Base-by-base conservation (phyloP, 192 early-diverging fungal species). In the Allomyces arbusculus region DNA sequence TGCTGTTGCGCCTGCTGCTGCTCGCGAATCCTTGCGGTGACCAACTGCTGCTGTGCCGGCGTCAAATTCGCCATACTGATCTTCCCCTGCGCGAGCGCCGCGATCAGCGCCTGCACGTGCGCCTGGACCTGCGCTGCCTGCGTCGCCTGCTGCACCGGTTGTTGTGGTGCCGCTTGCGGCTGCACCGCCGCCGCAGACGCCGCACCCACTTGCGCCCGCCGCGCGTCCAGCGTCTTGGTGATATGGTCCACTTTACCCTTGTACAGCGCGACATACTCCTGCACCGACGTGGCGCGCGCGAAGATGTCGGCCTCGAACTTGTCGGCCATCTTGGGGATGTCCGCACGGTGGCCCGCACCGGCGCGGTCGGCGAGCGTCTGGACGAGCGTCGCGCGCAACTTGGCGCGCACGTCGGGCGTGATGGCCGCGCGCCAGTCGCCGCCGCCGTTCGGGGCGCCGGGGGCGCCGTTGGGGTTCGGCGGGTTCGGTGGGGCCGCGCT, bases 391-490 rank as follows among this genome's bases (percentile, higher is more conserved):
- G 24, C 19, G 12, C 73, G 68, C 45, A 71, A 64, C 44, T 70
- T 66, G 23, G 24, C 63, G 43, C 75, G 71, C 26, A 45, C 63
- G 24, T 71, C 68, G 50, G 69, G 70, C 3, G 66, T 66, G 23
- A 76, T 28, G 3, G 64, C 7, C 20, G 70, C 23, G 24, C 72
- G 67, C 75, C 75, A 76, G 62, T 71, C 74, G 24, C 66, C 63
- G 24, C 66, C 63, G 45, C 62, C 67, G 23, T 16, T 64, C 7
- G 66, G 62, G 50, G 65, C 65, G 23, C 62, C 69, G 26, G 26
- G 26, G 33, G 33, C 4, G 33, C 5, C 33, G 33, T 7, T 7
- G 33, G 33, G 33, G 33, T 40, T 40, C 4, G 33, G 7, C 7
- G 33, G 33, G 33, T 40, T 40, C 4, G 33, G 33, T 7, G 33